Evolutionary conservation across 176 grass and related monocot species (phyloP).

Genomic region (Lolium multiflorum): DNA sequence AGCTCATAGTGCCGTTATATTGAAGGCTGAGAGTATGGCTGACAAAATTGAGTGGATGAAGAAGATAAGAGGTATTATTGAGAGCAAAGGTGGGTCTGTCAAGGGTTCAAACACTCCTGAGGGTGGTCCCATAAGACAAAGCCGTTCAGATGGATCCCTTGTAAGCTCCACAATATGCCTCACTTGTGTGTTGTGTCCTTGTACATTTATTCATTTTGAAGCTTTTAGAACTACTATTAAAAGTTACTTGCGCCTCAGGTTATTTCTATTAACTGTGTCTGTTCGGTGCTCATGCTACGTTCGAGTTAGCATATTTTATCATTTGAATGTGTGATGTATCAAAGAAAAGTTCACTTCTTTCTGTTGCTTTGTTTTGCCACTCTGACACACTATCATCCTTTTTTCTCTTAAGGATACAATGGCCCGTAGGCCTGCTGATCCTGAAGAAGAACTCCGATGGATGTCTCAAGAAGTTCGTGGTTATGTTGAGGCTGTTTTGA

Average conservation of each 20-base stretch:
- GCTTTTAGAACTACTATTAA: conserved; percentile 4
- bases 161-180: conserved; percentile 55
- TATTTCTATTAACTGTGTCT: neutral
- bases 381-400: neutral
- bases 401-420: conserved; percentile 63
- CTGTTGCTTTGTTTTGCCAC: conserved; percentile 16
- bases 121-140: conserved; percentile 82
- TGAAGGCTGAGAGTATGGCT: conserved; percentile 92
- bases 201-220: neutral
- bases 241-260: neutral
- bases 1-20: conserved; percentile 87
- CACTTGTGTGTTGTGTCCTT: conserved; percentile 26
- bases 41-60: conserved; percentile 94
- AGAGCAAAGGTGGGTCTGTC: conserved; percentile 72
- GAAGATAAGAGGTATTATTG: conserved; percentile 81
- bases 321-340: conserved; percentile 33
- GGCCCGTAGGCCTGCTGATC: conserved; percentile 83
- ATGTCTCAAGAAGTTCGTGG: conserved; percentile 99
- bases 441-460: conserved; percentile 98
- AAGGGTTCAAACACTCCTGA: conserved; percentile 71
- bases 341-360: conserved; percentile 20
- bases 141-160: conserved; percentile 95
- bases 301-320: conserved; percentile 19
- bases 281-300: neutral
- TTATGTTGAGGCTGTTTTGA: conserved; percentile 97